A percentile compares a stretch with the other conserved stretches of the same genome.
Evolutionary conservation across 306 rosid species (phyloP).

Genomic region (Lablab purpureus): DNA sequence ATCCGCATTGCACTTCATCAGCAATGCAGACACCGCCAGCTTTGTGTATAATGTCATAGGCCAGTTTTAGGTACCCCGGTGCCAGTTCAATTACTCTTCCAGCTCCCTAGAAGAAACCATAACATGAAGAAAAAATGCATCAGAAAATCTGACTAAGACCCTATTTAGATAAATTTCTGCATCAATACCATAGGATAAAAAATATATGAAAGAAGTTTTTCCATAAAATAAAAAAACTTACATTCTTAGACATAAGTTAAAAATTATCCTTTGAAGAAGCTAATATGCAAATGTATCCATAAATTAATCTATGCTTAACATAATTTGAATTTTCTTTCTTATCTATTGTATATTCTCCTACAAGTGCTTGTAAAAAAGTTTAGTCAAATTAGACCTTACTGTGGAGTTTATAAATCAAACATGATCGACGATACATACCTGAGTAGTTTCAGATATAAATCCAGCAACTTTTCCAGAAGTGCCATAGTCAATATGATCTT

Average conservation of each 20-base stretch:
- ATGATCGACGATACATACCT: conserved; percentile 50
- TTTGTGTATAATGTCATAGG: conserved; percentile 69
- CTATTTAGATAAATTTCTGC: too few species aligned
- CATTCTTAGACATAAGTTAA: too few species aligned
- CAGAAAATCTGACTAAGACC: neutral
- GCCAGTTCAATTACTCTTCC: conserved; percentile 85
- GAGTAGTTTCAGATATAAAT: conserved; percentile 77
- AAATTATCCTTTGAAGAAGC: too few species aligned
- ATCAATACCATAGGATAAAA: too few species aligned
- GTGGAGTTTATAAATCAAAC: neutral
- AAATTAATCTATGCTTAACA: too few species aligned
- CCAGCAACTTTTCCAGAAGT: conserved; percentile 78
- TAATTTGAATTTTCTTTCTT: too few species aligned
- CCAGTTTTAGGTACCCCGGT: conserved; percentile 76
- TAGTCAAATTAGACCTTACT: too few species aligned
- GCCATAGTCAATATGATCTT: conserved; percentile 77
- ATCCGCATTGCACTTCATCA: conserved; percentile 84
- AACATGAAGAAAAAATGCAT: conserved; percentile 2
- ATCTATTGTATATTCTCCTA: too few species aligned
- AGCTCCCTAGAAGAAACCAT: conserved; percentile 55
- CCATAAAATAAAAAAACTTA: too few species aligned
- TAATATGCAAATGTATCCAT: too few species aligned
- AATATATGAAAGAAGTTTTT: too few species aligned
- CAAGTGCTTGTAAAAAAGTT: too few species aligned
- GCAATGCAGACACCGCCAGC: conserved; percentile 90